A percentile compares a stretch with the other conserved stretches of the same genome.
Evolutionary conservation across 345 rosid genomes (phyloP).

Genomic region (Toxicodendron radicans): DNA sequence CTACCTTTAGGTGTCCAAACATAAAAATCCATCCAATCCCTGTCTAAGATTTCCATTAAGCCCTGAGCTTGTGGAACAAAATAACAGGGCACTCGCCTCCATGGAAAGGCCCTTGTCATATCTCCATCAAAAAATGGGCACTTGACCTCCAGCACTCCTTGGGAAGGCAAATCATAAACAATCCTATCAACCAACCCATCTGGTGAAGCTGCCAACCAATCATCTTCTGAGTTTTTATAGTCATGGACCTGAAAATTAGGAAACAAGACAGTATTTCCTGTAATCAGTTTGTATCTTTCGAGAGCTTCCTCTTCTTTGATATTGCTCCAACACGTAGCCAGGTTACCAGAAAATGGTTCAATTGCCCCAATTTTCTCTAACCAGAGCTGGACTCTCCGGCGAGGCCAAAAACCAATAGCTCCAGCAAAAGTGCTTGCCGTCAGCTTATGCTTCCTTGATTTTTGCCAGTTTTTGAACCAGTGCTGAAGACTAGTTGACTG

Average conservation of each 20-base stretch:
- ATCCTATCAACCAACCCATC: conserved; percentile 56
- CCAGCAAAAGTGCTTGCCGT: conserved; percentile 74
- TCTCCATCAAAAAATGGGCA: conserved; percentile 62
- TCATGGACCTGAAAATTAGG: conserved; percentile 50
- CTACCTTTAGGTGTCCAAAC: conserved; percentile 76
- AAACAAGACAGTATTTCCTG: conserved; percentile 41
- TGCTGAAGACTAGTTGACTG: conserved; percentile 41
- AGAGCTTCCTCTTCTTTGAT: conserved; percentile 62
- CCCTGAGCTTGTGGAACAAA: conserved; percentile 81
- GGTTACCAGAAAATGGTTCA: conserved; percentile 53
- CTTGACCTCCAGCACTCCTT: conserved; percentile 71
- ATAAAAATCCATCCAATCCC: conserved; percentile 82
- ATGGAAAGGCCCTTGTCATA: conserved; percentile 40
- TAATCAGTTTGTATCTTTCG: conserved; percentile 49
- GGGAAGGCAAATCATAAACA: conserved; percentile 42
- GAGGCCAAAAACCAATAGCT: conserved; percentile 69
- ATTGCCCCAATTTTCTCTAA: conserved; percentile 64
- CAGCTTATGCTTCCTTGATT: conserved; percentile 44
- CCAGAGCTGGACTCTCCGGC: conserved; percentile 69
- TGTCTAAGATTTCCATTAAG: conserved; percentile 74
- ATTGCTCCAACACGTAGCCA: conserved; percentile 55
- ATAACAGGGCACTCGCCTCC: conserved; percentile 57
- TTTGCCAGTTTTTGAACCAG: conserved; percentile 65
- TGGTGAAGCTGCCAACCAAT: conserved; percentile 90
- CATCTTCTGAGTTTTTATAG: conserved; percentile 31